Evolutionary conservation across 177 flowering plant genomes (phyloP).

Genomic region (Vitis hybrid): DNA sequence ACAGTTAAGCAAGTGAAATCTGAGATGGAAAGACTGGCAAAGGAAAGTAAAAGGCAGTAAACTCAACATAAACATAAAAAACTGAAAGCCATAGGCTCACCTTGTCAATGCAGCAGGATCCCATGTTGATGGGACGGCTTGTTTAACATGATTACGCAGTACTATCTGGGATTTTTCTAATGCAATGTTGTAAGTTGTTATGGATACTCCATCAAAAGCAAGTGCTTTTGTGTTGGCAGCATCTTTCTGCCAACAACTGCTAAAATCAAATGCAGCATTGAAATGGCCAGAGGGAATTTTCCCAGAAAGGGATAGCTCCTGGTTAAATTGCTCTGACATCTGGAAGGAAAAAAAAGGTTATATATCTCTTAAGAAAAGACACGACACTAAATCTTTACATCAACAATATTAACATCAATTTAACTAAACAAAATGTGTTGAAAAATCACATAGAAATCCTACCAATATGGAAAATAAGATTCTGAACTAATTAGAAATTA

Average conservation of each 20-base stretch:
- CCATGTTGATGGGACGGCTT: conserved; percentile 87
- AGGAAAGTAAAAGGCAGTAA: neutral
- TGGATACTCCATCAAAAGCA: conserved; percentile 82
- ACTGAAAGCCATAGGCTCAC: conserved; percentile 24
- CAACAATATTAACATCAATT: neutral
- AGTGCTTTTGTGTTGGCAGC: conserved; percentile 80
- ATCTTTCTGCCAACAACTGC: conserved; percentile 82
- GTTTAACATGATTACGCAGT: conserved; percentile 67
- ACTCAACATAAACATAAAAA: neutral
- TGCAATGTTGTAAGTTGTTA: conserved; percentile 66
- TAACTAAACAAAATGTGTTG: neutral
- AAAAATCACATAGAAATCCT: too few species aligned
- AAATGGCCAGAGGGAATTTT: conserved; percentile 85
- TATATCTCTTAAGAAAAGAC: neutral
- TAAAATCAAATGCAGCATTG: conserved; percentile 71
- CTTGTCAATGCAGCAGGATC: conserved; percentile 85
- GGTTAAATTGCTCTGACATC: conserved; percentile 93
- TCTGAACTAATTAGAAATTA: neutral
- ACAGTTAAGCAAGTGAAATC: neutral
- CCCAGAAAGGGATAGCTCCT: conserved; percentile 70
- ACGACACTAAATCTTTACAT: neutral
- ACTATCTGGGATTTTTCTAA: conserved; percentile 65
- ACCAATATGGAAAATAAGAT: neutral
- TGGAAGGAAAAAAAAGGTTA: conserved; percentile 13
- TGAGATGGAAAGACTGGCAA: neutral